Base-by-base conservation (phyloP, 2,329 filamentous ascomycete genomes). In the Cephalotrichum gorgonifer region DNA sequence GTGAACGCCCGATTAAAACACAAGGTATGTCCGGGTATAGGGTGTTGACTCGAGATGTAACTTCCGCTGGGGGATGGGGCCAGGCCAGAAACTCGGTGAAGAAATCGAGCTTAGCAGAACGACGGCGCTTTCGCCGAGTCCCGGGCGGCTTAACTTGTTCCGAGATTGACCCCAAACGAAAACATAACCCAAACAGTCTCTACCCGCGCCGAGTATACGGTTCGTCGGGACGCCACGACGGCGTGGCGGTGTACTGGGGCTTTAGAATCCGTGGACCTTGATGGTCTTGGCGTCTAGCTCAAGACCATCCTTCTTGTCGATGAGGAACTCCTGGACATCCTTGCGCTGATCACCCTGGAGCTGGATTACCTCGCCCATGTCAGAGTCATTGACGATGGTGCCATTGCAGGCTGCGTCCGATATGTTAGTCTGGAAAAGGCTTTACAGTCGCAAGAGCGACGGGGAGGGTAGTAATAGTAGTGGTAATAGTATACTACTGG, bases 331-430 rank as follows among this genome's bases (percentile, higher is more conserved):
- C 71, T 94, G 87, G 68, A 96, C 87, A 81, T 95, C 89, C 75
- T 95, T 95, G 74, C 93, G 91, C 79, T 98, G 93, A 71, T 98
- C 93, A 64, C 93, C 93, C 74, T 98, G 93, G 66, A 98, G 86
- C 79, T 98, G 93, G 67, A 98, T 96, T 79, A 97, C 91, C 79
- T 97, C 90, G 68, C 91, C 91, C 88, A 96, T 95, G 74, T 95
- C 89, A 61, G 79, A 81, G 73, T 97, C 91, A 67, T 82, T 82
- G 72, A 97, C 90, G 70, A 97, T 94, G 74, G 90, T 97, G 81
- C 93, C 93, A 96, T 98, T 97, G 88, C 91, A 97, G 72, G 93
- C 91, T 88, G 54, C n/a, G n/a, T 49, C 30, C 9, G 59, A 44
- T 28, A 23, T 14, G 35, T 39, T 11, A 39, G 35, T 20, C 2